Base-by-base conservation (phyloP, 176 grass and related monocot genomes). In the Dactylis glomerata region DNA sequence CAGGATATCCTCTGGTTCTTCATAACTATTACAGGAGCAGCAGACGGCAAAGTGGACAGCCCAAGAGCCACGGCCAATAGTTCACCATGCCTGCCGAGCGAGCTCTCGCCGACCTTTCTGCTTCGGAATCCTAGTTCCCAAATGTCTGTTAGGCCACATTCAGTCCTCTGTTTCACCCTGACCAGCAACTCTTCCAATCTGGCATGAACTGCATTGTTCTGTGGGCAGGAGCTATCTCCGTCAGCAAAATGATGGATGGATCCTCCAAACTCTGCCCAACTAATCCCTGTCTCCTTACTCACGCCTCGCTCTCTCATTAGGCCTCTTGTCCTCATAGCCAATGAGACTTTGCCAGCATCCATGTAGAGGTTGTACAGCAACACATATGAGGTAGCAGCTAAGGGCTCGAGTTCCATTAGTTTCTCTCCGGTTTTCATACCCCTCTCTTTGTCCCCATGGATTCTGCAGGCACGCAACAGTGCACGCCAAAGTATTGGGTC, bases 291-390 rank as follows among this genome's bases (percentile, higher is more conserved):
- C 79, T 92, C 81, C 46, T 86, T 89, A 62, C 55, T 64, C 68
- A 92, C 41, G 22, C 95, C 90, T 41, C 79, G 74, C 77, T 94
- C 90, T 83, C 95, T 92, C 95, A 97, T 94, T 62, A 94, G 83
- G 15, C 95, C 95, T 91, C 95, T 89, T 38, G 88, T 92, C 84
- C 85, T 92, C 95, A 97, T 94, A 77, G 92, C 92, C 82, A 91
- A 28, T 41, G 95, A 97, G 23, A 97, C 65, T 76, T 94, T 97
- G 3, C 90, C 90, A 12, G 86, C 67, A 78, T 87, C 89, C 86
- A 94, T 80, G 79, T 97, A 94, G 66, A 92, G 75, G 66, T 97
- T 97, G 79, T 94, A 89, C 27, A 97, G 68, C 4, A 86, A 41
- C 62, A 89, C 84, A 87, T 97, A 97, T 31, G 88, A 70, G 68